phyloP scores from a whole-genome alignment of 1,284 basidiomycete genomes.

The Sphagnurus paluster region DNA sequence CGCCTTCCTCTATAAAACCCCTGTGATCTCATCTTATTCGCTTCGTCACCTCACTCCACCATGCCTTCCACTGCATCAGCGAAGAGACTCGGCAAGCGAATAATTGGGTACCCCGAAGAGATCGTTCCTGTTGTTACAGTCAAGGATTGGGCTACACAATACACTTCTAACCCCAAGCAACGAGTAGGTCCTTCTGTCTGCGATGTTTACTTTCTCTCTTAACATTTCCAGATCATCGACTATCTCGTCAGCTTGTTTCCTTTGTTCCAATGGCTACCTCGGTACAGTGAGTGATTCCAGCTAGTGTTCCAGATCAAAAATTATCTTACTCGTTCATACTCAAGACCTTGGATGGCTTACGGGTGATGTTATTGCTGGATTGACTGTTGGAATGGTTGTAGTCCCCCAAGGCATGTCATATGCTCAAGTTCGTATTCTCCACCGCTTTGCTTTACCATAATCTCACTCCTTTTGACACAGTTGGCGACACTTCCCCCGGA shows the following conservation, averaged over 20 bases:
- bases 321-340: slow-evolving; percentile 12
- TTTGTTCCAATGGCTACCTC: slow-evolving; percentile 78
- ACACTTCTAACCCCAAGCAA: slow-evolving; percentile 43
- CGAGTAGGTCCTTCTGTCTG: slow-evolving; percentile 37
- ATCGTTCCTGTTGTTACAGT: slow-evolving; percentile 56
- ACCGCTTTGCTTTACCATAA: neutral
- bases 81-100: slow-evolving; percentile 55
- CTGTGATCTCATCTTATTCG: slow-evolving; percentile 1
- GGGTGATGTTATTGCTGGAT: slow-evolving; percentile 85
- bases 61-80: slow-evolving; percentile 34
- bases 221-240: slow-evolving; percentile 43
- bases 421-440: slow-evolving; percentile 53
- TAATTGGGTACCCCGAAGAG: slow-evolving; percentile 63
- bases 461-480: slow-evolving; percentile 31
- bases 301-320: slow-evolving; percentile 8
- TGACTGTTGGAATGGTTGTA: slow-evolving; percentile 90
- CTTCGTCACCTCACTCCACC: slow-evolving; percentile 4
- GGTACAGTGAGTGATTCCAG: slow-evolving; percentile 66
- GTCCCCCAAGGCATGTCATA: slow-evolving; percentile 91
- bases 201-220: slow-evolving; percentile 10
- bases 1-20: slow-evolving; percentile 6
- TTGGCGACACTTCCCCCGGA: slow-evolving; percentile 85
- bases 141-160: slow-evolving; percentile 49
- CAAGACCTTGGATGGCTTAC: slow-evolving; percentile 71
- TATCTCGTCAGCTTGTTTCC: slow-evolving; percentile 81